Percentiles rank a stretch among this genome's conserved stretches.
These are phyloP conservation scores for Colletotrichum echinochloae DNA, from an alignment of 2,329 filamentous ascomycete species.

Conservation along the genomic window DNA sequence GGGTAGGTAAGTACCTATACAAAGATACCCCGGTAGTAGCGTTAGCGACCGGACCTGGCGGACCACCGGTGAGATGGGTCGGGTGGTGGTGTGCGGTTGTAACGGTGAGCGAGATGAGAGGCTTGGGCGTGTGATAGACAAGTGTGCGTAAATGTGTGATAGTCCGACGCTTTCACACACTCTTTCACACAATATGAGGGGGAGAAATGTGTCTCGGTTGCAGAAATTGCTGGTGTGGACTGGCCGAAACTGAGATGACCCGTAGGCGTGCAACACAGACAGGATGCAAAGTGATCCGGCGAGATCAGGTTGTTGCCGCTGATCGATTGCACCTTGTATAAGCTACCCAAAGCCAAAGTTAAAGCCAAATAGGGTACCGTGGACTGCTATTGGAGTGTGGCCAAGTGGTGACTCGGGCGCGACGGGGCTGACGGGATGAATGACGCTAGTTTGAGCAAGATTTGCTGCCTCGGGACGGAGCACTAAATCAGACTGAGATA, in stretches of 20 bases:
- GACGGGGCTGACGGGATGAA: constrained; percentile 24
- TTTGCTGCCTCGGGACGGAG: constrained; percentile 24
- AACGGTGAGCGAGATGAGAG: not conserved
- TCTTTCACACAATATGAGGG: not conserved
- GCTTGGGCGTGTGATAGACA: not conserved
- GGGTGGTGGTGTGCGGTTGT: not conserved
- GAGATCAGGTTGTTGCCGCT: not conserved
- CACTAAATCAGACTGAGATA: constrained; percentile 8
- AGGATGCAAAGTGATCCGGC: not conserved
- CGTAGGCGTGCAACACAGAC: not conserved
- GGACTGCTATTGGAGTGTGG: not conserved
- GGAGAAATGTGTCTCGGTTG: not conserved
- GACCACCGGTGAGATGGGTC: constrained; percentile 10
- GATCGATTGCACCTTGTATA: not conserved
- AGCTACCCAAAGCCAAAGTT: not conserved
- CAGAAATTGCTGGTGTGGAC: not conserved
- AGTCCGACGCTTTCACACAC: not conserved
- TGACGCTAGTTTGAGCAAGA: constrained; percentile 26
- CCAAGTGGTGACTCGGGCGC: constrained; percentile 8
- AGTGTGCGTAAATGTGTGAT: constrained; percentile 1
- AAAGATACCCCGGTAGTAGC: not conserved
- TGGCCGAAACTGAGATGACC: not conserved
- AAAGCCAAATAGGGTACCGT: not conserved
- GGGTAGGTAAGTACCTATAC: not conserved
- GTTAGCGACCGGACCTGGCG: constrained; percentile 14